A percentile compares a stretch with the other conserved stretches of the same genome.
Evolutionary conservation across 2,329 filamentous ascomycete genomes (phyloP).

Genomic region (Cytospora paraplurivora): DNA sequence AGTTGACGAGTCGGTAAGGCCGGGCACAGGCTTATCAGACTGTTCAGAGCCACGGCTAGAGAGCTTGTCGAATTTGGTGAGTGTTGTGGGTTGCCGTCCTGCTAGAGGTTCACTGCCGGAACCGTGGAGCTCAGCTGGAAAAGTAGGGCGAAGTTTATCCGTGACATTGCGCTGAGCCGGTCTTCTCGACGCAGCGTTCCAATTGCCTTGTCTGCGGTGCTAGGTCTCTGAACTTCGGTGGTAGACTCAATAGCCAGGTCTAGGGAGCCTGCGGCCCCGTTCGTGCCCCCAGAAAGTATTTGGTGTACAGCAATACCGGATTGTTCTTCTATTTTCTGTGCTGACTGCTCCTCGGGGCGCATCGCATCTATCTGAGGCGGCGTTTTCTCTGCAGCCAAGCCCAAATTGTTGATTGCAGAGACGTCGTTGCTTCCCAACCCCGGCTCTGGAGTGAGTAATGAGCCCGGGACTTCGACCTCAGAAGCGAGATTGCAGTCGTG

Average conservation of each 20-base stretch:
- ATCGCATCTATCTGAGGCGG: not conserved
- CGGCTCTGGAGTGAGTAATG: not conserved
- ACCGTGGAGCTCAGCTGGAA: slow-evolving; percentile 8
- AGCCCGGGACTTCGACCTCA: slow-evolving; percentile 5
- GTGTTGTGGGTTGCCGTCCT: slow-evolving; percentile 31
- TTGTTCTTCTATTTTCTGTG: not conserved
- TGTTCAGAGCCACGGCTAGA: slow-evolving; percentile 19
- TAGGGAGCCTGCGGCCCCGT: not conserved
- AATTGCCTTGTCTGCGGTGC: slow-evolving; percentile 9
- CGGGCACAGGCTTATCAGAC: slow-evolving; percentile 24
- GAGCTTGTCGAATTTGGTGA: slow-evolving; percentile 27
- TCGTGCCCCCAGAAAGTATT: not conserved
- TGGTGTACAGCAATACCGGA: slow-evolving; percentile 10
- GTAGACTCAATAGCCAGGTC: not conserved
- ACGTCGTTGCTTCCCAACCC: not conserved
- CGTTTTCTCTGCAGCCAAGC: not conserved
- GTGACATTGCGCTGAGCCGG: slow-evolving; percentile 1
- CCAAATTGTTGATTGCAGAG: slow-evolving; percentile 1
- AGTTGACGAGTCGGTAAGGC: slow-evolving; percentile 35
- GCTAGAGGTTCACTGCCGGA: slow-evolving; percentile 20
- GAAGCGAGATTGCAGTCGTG: not conserved
- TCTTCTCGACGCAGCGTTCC: slow-evolving; percentile 1
- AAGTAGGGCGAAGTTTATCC: slow-evolving; percentile 5
- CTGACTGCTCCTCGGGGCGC: not conserved
- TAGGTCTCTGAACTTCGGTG: slow-evolving; percentile 4